A percentile compares a stretch with the other conserved stretches of the same genome.
phyloP scores from a whole-genome alignment of 345 rosid genomes.

The Aquilaria yunnanensis region DNA sequence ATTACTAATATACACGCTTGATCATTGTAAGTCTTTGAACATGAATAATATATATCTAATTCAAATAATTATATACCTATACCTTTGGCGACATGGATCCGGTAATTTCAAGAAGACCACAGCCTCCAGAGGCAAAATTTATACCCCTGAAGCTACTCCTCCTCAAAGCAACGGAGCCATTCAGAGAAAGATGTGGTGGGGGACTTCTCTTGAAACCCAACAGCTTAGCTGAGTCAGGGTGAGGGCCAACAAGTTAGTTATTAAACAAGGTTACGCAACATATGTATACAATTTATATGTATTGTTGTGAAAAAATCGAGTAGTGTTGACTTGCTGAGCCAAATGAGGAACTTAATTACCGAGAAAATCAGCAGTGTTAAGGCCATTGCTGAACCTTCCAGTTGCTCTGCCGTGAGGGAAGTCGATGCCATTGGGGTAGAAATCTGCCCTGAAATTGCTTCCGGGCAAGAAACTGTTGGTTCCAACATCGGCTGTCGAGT shows the following conservation, averaged over 20 bases:
- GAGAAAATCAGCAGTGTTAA: conserved; percentile 47
- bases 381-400: conserved; percentile 61
- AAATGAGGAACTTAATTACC: conserved; percentile 11
- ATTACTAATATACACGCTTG: no score
- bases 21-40: no score
- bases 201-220: conserved; percentile 48
- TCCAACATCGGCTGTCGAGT: conserved; percentile 55
- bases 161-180: conserved; percentile 17
- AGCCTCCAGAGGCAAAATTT: conserved; percentile 57
- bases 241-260: no score
- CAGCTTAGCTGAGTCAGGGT: conserved; percentile 24
- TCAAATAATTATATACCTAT: no score
- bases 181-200: conserved; percentile 27
- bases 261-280: no score
- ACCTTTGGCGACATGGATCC: conserved; percentile 10
- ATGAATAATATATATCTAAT: no score
- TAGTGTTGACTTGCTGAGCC: not conserved
- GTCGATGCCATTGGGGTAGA: conserved; percentile 43
- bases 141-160: conserved; percentile 27
- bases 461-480: conserved; percentile 41
- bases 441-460: conserved; percentile 26
- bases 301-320: no score
- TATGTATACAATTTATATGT: no score
- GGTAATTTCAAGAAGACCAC: conserved; percentile 33
- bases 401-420: conserved; percentile 40